phyloP scores from a whole-genome alignment of 2,329 filamentous ascomycete genomes.

The Fusarium setosum region DNA sequence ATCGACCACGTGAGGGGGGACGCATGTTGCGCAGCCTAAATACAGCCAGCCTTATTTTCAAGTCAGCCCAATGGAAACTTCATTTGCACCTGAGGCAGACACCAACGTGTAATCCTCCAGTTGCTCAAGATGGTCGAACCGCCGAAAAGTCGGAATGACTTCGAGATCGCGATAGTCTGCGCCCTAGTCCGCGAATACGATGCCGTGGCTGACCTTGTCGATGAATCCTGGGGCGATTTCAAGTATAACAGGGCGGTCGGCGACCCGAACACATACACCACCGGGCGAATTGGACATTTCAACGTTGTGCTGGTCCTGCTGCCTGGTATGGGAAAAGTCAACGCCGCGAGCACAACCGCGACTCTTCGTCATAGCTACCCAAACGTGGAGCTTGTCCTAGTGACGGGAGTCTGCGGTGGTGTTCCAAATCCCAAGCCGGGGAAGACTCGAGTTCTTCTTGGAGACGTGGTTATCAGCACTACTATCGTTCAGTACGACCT shows the following conservation, averaged over 20 bases:
- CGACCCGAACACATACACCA: conserved; percentile 45
- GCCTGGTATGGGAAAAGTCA: conserved; percentile 44
- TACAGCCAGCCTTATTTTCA: background rate
- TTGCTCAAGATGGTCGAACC: background rate
- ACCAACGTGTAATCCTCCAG: background rate
- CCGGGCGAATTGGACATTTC: conserved; percentile 42
- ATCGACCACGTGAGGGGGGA: background rate
- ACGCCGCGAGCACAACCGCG: conserved; percentile 38
- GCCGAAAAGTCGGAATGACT: conserved; percentile 15
- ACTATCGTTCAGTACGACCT: conserved; percentile 45
- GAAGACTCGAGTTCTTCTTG: conserved; percentile 40
- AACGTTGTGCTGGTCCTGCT: conserved; percentile 46
- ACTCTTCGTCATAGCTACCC: conserved; percentile 49
- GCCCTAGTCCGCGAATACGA: conserved; percentile 41
- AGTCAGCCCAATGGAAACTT: background rate
- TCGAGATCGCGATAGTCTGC: conserved; percentile 44
- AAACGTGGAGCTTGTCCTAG: conserved; percentile 46
- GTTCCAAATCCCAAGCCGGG: conserved; percentile 38
- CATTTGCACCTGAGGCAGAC: background rate
- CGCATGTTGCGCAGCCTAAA: background rate
- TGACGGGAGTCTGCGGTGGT: conserved; percentile 56
- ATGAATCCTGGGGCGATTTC: conserved; percentile 42
- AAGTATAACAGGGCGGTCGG: conserved; percentile 35
- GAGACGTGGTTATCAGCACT: conserved; percentile 49
- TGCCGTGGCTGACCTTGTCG: conserved; percentile 37